phyloP scores from a whole-genome alignment of 768 basidiomycete genomes.

The Trametes sanguinea region DNA sequence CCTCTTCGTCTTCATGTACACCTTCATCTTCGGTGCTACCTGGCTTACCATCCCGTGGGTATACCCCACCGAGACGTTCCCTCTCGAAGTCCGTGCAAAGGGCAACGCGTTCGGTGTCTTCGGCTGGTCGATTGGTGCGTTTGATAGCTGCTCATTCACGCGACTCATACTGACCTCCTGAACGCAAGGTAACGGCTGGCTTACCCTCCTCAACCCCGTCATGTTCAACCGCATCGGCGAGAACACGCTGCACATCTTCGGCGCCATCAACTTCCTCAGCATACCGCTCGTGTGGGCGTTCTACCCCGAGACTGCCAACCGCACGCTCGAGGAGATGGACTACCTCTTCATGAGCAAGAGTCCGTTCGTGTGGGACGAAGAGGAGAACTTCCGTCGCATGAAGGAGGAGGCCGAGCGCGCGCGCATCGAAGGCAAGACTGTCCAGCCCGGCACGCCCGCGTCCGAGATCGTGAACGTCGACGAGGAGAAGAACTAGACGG shows the following conservation, averaged over 20 bases:
- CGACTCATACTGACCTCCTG: no score
- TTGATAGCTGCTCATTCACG: no score
- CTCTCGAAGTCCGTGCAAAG: slow-evolving; percentile 45
- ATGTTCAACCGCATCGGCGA: slow-evolving; percentile 46
- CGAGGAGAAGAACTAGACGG: slow-evolving; percentile 8
- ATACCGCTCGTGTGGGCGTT: slow-evolving; percentile 48
- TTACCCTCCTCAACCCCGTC: slow-evolving; percentile 46
- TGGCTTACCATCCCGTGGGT: slow-evolving; percentile 47
- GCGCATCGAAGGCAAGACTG: slow-evolving; percentile 10
- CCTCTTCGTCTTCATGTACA: slow-evolving; percentile 47
- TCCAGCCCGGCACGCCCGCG: background rate
- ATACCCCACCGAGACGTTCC: slow-evolving; percentile 43
- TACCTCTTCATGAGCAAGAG: slow-evolving; percentile 46
- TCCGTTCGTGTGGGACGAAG: slow-evolving; percentile 48
- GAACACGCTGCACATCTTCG: slow-evolving; percentile 48
- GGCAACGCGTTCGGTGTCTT: slow-evolving; percentile 50
- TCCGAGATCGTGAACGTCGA: slow-evolving; percentile 3
- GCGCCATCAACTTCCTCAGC: slow-evolving; percentile 43
- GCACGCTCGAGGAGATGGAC: slow-evolving; percentile 49
- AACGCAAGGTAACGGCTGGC: slow-evolving; percentile 41
- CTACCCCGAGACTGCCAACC: slow-evolving; percentile 48
- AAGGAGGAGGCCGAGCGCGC: slow-evolving; percentile 31
- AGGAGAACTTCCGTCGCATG: slow-evolving; percentile 40
- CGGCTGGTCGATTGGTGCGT: slow-evolving; percentile 45
- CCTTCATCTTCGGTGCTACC: slow-evolving; percentile 47